These are phyloP conservation scores for Leucoagaricus sp. DNA, from an alignment of 1,284 basidiomycete species.

Conservation along the genomic window DNA sequence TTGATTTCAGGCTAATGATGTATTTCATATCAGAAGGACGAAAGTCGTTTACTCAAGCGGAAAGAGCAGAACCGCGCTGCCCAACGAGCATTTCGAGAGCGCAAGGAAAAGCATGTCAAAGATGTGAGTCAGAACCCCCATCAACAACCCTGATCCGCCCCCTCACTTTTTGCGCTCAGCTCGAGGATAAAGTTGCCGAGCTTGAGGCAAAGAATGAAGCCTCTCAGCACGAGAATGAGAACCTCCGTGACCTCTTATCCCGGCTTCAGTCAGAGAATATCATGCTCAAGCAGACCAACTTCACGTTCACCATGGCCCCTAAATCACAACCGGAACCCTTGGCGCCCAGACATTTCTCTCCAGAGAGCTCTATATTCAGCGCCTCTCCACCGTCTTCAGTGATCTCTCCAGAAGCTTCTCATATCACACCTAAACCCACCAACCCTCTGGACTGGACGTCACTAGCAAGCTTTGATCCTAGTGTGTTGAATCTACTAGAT, in stretches of 20 bases:
- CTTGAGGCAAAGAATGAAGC: conserved; percentile 76
- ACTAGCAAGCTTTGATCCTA: conserved; percentile 66
- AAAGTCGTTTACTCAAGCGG: conserved; percentile 71
- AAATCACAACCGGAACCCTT: conserved; percentile 18
- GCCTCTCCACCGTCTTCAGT: conserved; percentile 29
- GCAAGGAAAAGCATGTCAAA: conserved; percentile 88
- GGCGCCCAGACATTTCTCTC: conserved; percentile 22
- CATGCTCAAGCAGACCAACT: conserved; percentile 67
- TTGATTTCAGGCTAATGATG: too few relatives aligned
- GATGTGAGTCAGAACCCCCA: conserved; percentile 57
- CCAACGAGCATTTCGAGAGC: conserved; percentile 82
- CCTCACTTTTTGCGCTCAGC: conserved; percentile 39
- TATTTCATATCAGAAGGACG: conserved; percentile 50
- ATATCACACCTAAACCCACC: conserved; percentile 30
- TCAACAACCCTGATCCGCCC: not conserved
- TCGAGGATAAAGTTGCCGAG: conserved; percentile 81
- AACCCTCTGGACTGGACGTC: conserved; percentile 65
- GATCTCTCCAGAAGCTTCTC: conserved; percentile 32
- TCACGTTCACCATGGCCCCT: conserved; percentile 72
- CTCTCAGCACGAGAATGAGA: conserved; percentile 71
- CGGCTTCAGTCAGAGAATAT: conserved; percentile 82
- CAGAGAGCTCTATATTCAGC: conserved; percentile 25
- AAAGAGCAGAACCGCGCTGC: conserved; percentile 89
- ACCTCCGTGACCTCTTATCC: conserved; percentile 72
- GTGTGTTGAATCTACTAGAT: conserved; percentile 59